phyloP scores from a whole-genome alignment of 352 stramenopile genomes.

The Globisporangium okanoganense region DNA sequence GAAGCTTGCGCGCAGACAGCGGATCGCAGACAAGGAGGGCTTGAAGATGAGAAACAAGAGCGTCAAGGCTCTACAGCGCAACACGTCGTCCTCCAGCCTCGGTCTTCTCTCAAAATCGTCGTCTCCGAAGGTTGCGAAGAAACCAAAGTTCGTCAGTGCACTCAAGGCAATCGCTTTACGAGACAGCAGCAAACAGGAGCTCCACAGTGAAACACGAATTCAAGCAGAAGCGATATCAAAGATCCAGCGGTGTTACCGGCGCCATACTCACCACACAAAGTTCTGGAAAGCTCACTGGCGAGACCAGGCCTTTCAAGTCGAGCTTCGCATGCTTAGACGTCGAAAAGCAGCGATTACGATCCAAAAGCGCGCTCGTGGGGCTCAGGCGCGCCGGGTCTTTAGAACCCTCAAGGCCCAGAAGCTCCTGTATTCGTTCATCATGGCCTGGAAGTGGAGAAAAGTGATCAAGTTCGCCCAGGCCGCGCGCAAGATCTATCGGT shows the following conservation, averaged over 20 bases:
- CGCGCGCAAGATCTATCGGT: conserved; percentile 28
- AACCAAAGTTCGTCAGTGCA: conserved; percentile 5
- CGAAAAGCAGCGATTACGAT: conserved; percentile 31
- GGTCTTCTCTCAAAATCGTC: not conserved
- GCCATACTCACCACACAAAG: conserved; percentile 15
- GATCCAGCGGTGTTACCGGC: conserved; percentile 32
- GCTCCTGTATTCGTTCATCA: conserved; percentile 24
- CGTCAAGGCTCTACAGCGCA: not conserved
- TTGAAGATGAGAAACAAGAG: not conserved
- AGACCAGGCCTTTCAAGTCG: conserved; percentile 24
- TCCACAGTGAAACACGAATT: not conserved
- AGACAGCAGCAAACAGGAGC: not conserved
- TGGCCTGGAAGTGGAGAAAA: conserved; percentile 34
- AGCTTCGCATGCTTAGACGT: conserved; percentile 22
- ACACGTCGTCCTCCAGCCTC: not conserved
- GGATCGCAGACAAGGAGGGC: conserved; percentile 25
- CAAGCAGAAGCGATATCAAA: conserved; percentile 2
- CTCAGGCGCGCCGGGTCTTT: conserved; percentile 18
- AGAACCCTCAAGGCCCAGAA: conserved; percentile 23
- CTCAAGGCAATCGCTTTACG: conserved; percentile 5
- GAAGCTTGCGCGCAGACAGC: conserved; percentile 26
- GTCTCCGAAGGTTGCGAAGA: not conserved
- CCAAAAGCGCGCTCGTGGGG: conserved; percentile 30
- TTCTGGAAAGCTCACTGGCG: conserved; percentile 20
- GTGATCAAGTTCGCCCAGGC: conserved; percentile 18